Base-by-base conservation (phyloP, 192 early-diverging fungal genomes). In the Allomyces arbusculus region DNA sequence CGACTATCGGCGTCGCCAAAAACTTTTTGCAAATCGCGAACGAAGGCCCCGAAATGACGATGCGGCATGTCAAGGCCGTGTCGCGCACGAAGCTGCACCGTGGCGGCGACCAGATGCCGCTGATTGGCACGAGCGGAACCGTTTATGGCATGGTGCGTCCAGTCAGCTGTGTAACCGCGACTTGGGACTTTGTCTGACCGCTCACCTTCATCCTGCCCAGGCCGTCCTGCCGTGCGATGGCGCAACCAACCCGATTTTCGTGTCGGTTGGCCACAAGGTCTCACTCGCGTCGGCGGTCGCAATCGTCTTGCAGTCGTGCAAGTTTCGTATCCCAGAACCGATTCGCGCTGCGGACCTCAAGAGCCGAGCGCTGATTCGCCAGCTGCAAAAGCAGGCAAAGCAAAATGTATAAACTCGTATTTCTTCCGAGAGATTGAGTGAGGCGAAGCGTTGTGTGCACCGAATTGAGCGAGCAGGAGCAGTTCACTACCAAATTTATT, bases 1-100 rank as follows among this genome's bases (percentile, higher is more conserved):
- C 91, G 0, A 87, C 90, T 0, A 79, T 95, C 24, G 94, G 93
- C 7, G 84, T 94, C 24, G 91, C 79, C 10, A 97, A 97, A 67
- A 95, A 94, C 75, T 87, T 91, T 69, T 69, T 95, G 12, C 81
- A 86, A 45, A 84, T 95, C 63, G 77, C 50, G 0, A 58, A 84
- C 24, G 82, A 75, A 16, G 89, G 86, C 11, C 61, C 69, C 20
- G 68, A 55, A 24, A 72, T 78, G 44, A 77, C 73, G 22, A 82
- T 82, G 69, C 68, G 40, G 12, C 70, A 67, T n/a, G 74, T 86
- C 58, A 91, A 85, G 69, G 71, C 61, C 3, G 20, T n/a, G 40
- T 79, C 74, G 64, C 75, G 75, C 24, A 64, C 55, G 43, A 55
- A 40, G 44, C 69, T 78, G 40, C 64, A 43, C 23, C 72, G 71